Conservation (phyloP, 2,329 filamentous ascomycete species). For the Xylariaceae sp. region DNA sequence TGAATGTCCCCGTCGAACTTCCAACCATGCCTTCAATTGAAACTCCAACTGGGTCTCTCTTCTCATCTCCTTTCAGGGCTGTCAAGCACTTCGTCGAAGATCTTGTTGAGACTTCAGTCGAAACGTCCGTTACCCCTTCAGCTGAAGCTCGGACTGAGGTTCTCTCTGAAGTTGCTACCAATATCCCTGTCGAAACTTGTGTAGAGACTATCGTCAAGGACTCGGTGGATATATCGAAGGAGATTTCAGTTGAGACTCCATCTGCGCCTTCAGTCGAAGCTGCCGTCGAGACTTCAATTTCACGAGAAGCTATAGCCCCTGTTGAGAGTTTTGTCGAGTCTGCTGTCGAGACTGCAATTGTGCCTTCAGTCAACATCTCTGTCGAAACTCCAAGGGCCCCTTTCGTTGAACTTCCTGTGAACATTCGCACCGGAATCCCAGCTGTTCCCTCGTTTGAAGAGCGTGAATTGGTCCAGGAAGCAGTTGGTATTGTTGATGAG, state of each 20-base stretch:
- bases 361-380: not conserved
- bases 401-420: not conserved
- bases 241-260: not conserved
- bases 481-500: not conserved
- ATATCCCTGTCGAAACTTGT: not conserved
- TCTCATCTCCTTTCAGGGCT: not conserved
- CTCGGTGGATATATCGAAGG: not conserved
- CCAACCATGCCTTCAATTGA: not conserved
- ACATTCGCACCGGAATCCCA: not conserved
- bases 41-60: not conserved
- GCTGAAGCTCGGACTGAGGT: not conserved
- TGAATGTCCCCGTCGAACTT: not conserved
- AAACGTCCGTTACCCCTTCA: not conserved
- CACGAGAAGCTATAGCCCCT: not conserved
- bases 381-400: not conserved
- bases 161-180: not conserved
- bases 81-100: not conserved
- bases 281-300: not conserved
- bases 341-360: not conserved
- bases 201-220: not conserved
- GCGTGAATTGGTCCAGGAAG: slow-evolving; percentile 7
- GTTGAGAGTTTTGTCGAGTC: not conserved
- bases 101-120: not conserved
- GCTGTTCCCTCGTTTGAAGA: not conserved
- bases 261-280: not conserved